Conservation (phyloP, 257 asterid species). For the Solanum dulcamara region DNA sequence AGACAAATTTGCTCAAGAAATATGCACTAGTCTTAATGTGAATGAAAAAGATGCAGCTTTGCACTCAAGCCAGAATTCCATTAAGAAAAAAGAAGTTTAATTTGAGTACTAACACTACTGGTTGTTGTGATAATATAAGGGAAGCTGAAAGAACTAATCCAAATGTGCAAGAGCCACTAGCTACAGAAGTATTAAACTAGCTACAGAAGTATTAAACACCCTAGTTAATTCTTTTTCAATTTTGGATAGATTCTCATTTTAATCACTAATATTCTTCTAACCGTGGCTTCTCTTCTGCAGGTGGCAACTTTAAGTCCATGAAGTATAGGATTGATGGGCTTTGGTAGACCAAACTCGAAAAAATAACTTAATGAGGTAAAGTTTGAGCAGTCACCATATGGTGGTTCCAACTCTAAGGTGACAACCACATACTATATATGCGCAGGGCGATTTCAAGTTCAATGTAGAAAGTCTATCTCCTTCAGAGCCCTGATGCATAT, state of each 20-base stretch:
- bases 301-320: background rate
- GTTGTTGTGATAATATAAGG: background rate
- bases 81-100: no score
- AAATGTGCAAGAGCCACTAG: no score
- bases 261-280: background rate
- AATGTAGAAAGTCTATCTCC: background rate
- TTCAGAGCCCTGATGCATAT: background rate
- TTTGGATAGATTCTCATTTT: background rate
- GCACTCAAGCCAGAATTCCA: no score
- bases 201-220: background rate
- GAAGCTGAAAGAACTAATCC: background rate
- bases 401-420: background rate
- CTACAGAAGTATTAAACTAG: background rate
- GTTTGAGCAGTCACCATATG: background rate
- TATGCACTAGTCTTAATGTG: no score
- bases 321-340: background rate
- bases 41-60: no score
- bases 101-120: background rate
- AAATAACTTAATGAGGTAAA: background rate
- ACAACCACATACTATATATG: background rate
- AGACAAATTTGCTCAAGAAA: no score
- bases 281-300: background rate
- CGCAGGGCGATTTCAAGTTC: background rate
- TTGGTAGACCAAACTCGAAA: background rate
- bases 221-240: background rate